Percentiles rank a stretch among this genome's conserved stretches.
phyloP scores from a whole-genome alignment of 2,329 filamentous ascomycete species.

The Xylariaceae sp. region DNA sequence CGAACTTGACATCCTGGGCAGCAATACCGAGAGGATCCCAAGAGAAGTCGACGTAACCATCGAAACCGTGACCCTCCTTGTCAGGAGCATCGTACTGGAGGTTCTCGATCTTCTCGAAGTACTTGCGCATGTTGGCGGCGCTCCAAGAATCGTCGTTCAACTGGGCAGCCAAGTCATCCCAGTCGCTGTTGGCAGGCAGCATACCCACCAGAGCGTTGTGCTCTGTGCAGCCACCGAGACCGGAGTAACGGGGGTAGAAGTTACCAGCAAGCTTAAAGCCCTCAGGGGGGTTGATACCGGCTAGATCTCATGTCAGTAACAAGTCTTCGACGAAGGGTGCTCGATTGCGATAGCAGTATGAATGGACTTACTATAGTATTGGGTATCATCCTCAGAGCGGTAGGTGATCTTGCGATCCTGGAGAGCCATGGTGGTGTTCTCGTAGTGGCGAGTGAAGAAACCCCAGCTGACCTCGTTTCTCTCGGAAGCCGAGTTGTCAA shows the following conservation, averaged over 20 bases:
- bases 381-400: slow-evolving; percentile 42
- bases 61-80: slow-evolving; percentile 33
- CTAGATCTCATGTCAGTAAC: slow-evolving; percentile 8
- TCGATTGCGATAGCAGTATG: not conserved
- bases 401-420: slow-evolving; percentile 58
- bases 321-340: not conserved
- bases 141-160: slow-evolving; percentile 25
- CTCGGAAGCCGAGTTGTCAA: slow-evolving; percentile 50
- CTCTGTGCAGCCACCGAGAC: slow-evolving; percentile 34
- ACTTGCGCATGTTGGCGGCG: slow-evolving; percentile 22
- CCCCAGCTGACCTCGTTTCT: slow-evolving; percentile 56
- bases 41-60: slow-evolving; percentile 22
- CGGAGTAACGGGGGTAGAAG: slow-evolving; percentile 56
- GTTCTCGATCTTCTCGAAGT: slow-evolving; percentile 26
- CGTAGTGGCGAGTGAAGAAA: slow-evolving; percentile 60
- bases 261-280: slow-evolving; percentile 50
- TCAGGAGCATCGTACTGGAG: slow-evolving; percentile 29
- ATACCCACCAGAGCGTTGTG: slow-evolving; percentile 30
- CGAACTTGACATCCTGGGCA: slow-evolving; percentile 20
- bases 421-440: slow-evolving; percentile 47
- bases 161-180: slow-evolving; percentile 38
- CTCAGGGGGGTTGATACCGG: slow-evolving; percentile 48
- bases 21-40: slow-evolving; percentile 14
- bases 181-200: slow-evolving; percentile 42
- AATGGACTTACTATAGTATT: slow-evolving; percentile 39